Evolutionary conservation across 2,329 filamentous ascomycete species (phyloP).

Genomic region (Madurella fahalii): DNA sequence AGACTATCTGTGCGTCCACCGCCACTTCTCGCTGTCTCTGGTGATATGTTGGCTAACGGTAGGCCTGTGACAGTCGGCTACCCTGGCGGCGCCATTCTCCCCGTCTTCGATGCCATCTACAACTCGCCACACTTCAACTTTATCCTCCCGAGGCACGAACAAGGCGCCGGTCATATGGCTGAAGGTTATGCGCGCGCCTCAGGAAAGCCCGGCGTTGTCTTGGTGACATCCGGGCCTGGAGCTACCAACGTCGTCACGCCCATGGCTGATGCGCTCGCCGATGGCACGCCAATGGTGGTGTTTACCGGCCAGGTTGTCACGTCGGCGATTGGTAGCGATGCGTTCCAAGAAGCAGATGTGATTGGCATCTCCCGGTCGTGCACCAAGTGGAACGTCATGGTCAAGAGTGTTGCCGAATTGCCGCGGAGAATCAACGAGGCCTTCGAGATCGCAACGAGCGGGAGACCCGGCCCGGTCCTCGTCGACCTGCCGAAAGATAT

Average conservation of each 20-base stretch:
- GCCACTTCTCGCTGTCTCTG: constrained; percentile 1
- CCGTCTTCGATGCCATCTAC: constrained; percentile 98
- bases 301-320: constrained; percentile 93
- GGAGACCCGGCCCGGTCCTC: constrained; percentile 87
- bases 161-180: constrained; percentile 98
- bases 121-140: constrained; percentile 97
- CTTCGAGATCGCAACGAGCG: constrained; percentile 94
- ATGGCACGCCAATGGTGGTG: constrained; percentile 93
- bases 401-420: constrained; percentile 90
- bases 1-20: constrained; percentile 80
- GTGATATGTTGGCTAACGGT: background rate
- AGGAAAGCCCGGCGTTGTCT: constrained; percentile 89
- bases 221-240: constrained; percentile 94
- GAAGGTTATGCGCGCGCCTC: constrained; percentile 93
- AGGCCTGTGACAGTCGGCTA: constrained; percentile 62
- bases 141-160: constrained; percentile 90
- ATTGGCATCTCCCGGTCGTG: constrained; percentile 90
- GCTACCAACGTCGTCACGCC: constrained; percentile 96
- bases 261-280: constrained; percentile 91
- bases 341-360: constrained; percentile 95
- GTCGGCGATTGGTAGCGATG: constrained; percentile 85
- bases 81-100: constrained; percentile 91
- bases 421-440: constrained; percentile 94
- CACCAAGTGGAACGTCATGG: constrained; percentile 99
- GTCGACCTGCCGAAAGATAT: constrained; percentile 97